Evolutionary conservation across 148 eudicot species (phyloP), one percentile per base, ranked within the genome.

Genomic region (Rhododendron ovatum): DNA sequence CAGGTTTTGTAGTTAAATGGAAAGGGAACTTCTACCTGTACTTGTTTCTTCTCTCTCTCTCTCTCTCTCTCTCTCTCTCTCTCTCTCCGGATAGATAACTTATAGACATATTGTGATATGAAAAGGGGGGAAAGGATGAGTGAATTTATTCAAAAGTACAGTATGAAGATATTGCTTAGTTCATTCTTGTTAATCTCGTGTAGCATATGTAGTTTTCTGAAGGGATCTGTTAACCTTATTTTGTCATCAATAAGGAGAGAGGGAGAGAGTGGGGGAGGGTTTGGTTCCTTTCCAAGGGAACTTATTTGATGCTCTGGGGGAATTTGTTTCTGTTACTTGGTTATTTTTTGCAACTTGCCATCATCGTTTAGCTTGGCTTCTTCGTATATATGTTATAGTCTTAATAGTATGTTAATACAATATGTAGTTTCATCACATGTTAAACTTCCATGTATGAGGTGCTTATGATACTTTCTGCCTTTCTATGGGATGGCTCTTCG

Each of bases 381-480:
- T 24, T 61, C 61, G 0, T 59, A 7, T 59, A 20, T 59, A 20
- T 22, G 26, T 61, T 61, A 61, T 63, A 63, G 71, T 24, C 15
- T 24, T 61, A 22, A 24, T 63, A 63, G 71, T 24, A n/a, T 24
- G 30, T 61, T 61, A 9, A 28, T 12, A 28, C 71, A 65, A n/a
- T 65, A 65, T 5, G 2, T 50, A 3, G 69, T 55, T 53, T 28
- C 63, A 1, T 51, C 26, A 81, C 28, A 24, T 80, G 53, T 73
- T 63, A 39, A 39, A 84, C 84, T 41, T 83, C 53, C 48, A 28
- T 43, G 28, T 84, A 89, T 67, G 85, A 67, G 82, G 83, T 87
- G 80, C 94, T 90, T 82, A 91, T 90, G 69, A 57, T 95, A 84
- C 80, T 92, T 91, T 92, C 96, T 95, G 92, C 95, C 94, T 88